Evolutionary conservation across 345 rosid species (phyloP), one percentile per base, ranked within the genome.

Genomic region (Litchi chinensis): DNA sequence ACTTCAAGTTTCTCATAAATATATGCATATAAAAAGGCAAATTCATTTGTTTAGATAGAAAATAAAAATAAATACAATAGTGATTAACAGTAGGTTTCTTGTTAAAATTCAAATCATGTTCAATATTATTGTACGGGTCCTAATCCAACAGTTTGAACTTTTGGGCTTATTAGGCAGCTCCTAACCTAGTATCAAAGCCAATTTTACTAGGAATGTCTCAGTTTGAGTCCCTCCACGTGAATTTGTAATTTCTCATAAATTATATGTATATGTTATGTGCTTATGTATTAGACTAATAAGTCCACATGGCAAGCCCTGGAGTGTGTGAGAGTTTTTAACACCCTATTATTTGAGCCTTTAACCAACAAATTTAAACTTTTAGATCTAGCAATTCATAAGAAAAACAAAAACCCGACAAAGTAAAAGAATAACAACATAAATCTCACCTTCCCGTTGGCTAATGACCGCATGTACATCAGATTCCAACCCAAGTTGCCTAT

Each of bases 371-470:
- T 59, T 6, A 44, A 59, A 59, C 28, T 59, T 59, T 59, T 21
- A 10, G 64, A 10, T 59, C 64, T n/a, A 59, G 26, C 12, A 9
- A n/a, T 59, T n/a, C 24, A 4, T 59, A n/a, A 59, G 24, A 59
- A 26, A 59, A 59, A 59, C 19, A 59, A 26, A 26, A 52, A 22
- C 28, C 1, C 28, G 1, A 26, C 19, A 21, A 26, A 26, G 28
- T 26, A 26, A 26, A 26, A 26, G 28, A 26, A 26, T 26, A 26
- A 26, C 28, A 26, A 18, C 32, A 66, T 37, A 39, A 65, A 74
- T 80, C 93, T 80, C 69, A 96, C 99, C 94, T 98, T 89, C 85
- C 99, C 99, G 78, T 91, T 96, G 76, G 28, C 98, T 93, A 79
- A 96, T 90, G 82, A 93, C 89, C 57, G 90, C 93, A 79, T 90